These are phyloP conservation scores for Phytopythium montanum DNA, from an alignment of 352 stramenopile genomes.

Conservation along the genomic window DNA sequence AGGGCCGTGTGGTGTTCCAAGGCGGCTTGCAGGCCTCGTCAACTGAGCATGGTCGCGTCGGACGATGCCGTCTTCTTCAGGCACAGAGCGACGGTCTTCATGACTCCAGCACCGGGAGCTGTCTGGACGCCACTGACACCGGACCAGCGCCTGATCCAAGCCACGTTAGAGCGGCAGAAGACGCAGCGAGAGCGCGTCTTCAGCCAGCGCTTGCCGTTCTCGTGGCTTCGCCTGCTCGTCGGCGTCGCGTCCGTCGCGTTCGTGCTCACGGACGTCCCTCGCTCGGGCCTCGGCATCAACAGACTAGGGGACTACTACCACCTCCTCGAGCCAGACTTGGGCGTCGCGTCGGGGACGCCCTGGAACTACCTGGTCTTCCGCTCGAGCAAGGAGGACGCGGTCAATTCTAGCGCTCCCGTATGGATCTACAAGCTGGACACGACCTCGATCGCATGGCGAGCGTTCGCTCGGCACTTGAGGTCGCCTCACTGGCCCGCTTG, in stretches of 20 bases:
- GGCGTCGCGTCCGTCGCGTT: slow-evolving; percentile 22
- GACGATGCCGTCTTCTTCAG: neutral
- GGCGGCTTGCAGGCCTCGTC: neutral
- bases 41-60: neutral
- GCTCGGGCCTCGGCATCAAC: slow-evolving; percentile 24
- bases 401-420: slow-evolving; percentile 7
- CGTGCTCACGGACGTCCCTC: slow-evolving; percentile 27
- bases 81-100: neutral
- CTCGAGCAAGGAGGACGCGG: slow-evolving; percentile 13
- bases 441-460: slow-evolving; percentile 23
- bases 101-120: neutral
- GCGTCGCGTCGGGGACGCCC: slow-evolving; percentile 19
- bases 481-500: slow-evolving; percentile 18
- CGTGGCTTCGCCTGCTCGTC: slow-evolving; percentile 18
- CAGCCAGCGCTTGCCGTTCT: slow-evolving; percentile 24
- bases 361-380: slow-evolving; percentile 29
- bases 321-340: slow-evolving; percentile 26
- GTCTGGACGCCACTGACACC: neutral
- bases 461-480: slow-evolving; percentile 19
- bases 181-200: slow-evolving; percentile 19
- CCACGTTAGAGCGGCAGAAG: slow-evolving; percentile 15
- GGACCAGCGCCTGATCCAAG: slow-evolving; percentile 12
- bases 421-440: slow-evolving; percentile 43
- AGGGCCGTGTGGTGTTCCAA: neutral
- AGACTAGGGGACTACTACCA: slow-evolving; percentile 14